Evolutionary conservation across 176 grass and related monocot species (phyloP), one percentile per base, ranked within the genome.

Genomic region (Rhipidocladum racemiflorum): DNA sequence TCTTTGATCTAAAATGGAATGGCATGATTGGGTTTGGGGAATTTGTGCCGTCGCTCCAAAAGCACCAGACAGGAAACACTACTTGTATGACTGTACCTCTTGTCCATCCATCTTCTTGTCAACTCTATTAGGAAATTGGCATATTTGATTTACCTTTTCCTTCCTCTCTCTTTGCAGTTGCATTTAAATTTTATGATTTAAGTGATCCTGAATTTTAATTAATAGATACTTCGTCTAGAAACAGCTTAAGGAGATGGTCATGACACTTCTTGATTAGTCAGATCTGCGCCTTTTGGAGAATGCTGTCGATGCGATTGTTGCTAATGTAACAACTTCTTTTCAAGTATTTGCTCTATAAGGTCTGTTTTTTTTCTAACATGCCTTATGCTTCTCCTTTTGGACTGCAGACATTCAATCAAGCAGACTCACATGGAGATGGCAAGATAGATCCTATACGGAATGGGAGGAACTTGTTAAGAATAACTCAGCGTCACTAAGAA

Each of bases 111-210:
- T 79, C 21, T 45, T 72, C 35, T 50, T 35, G 14, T 28, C 59
- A 11, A n/a, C n/a, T n/a, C n/a, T 36, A 23, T 36, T 59, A 28
- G 9, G 32, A 15, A 81, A 55, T 18, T 40, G 7, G 14, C 29
- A 34, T 81, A 16, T 42, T 34, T 61, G 8, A 36, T 25, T 80
- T 71, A 48, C n/a, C 11, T 61, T 18, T 30, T 48, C 82, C 30
- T 6, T 69, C 32, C 2, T 72, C 9, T 73, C 2, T 72, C 9
- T 73, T 46, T 40, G 85, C 85, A 97, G 94, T 94, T 70, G 92
- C 92, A 25, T 97, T 97, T 87, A 89, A 73, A 49, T 49, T 97
- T 32, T 97, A 97, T 70, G 94, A 97, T 63, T 78, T 97, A 12
- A 91, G 94, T 12, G 25, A 4, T 18, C 6, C 23, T 81, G 25